Evolutionary conservation across 495 filamentous ascomycete genomes (phyloP).

Genomic region (Choiromyces venosus): DNA sequence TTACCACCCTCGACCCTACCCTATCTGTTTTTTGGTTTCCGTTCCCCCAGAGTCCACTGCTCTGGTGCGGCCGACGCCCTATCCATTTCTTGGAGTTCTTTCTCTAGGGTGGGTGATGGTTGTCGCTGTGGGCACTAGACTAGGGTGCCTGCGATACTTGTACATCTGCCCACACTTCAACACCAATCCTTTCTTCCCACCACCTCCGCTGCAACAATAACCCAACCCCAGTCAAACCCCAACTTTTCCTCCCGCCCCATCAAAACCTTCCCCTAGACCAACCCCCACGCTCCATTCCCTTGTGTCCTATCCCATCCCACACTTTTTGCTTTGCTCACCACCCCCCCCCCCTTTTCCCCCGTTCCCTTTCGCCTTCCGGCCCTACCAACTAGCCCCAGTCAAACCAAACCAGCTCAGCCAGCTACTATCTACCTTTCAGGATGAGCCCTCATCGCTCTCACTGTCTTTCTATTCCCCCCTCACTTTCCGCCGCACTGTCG

Average conservation of each 20-base stretch:
- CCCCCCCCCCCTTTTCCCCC: too few species aligned
- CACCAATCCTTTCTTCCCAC: background rate
- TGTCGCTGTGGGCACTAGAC: background rate
- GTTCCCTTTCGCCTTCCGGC: background rate
- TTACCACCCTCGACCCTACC: background rate
- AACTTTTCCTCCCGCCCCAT: conserved; percentile 24
- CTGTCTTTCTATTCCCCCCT: conserved; percentile 14
- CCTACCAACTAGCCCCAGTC: background rate
- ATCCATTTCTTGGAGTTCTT: background rate
- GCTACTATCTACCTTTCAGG: conserved; percentile 3
- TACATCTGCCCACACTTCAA: background rate
- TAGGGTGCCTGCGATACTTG: background rate
- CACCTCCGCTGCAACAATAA: conserved; percentile 22
- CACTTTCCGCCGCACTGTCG: conserved; percentile 20
- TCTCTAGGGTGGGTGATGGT: background rate
- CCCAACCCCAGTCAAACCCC: conserved; percentile 18
- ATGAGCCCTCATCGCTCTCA: conserved; percentile 17
- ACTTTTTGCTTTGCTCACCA: background rate
- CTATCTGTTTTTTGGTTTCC: background rate
- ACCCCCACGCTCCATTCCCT: conserved; percentile 28
- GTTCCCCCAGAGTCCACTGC: background rate
- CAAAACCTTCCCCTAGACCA: background rate
- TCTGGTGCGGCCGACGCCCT: background rate
- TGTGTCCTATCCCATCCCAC: background rate
- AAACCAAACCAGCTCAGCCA: background rate